A percentile compares a stretch with the other conserved stretches of the same genome.
Evolutionary conservation across 331 rosid species (phyloP).

Genomic region (Ulmus americana): DNA sequence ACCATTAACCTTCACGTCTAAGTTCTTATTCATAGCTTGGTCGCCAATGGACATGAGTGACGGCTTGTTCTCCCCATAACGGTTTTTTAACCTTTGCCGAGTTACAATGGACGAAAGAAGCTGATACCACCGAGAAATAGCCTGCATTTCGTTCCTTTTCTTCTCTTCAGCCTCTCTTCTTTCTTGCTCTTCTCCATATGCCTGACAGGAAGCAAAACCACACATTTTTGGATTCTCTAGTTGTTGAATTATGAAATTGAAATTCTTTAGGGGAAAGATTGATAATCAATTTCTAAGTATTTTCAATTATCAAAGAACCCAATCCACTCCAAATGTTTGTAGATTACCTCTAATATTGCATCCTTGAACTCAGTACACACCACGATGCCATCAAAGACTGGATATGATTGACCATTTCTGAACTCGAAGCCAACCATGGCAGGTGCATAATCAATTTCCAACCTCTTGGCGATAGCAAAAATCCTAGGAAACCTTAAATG

Average conservation of each 20-base stretch:
- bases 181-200: slow-evolving; percentile 69
- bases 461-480: slow-evolving; percentile 65
- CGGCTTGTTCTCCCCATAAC: slow-evolving; percentile 40
- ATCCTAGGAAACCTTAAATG: slow-evolving; percentile 74
- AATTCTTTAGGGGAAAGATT: not conserved
- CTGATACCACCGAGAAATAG: slow-evolving; percentile 81
- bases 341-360: slow-evolving; percentile 62
- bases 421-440: slow-evolving; percentile 95
- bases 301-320: slow-evolving; percentile 3
- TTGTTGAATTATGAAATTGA: not conserved
- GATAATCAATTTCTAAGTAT: not conserved
- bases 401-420: slow-evolving; percentile 73
- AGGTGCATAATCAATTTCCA: slow-evolving; percentile 86
- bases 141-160: slow-evolving; percentile 59
- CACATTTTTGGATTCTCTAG: not conserved
- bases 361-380: slow-evolving; percentile 86
- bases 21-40: slow-evolving; percentile 20
- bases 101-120: slow-evolving; percentile 78
- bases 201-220: slow-evolving; percentile 35
- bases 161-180: slow-evolving; percentile 63
- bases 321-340: slow-evolving; percentile 13
- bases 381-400: slow-evolving; percentile 84
- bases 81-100: slow-evolving; percentile 69
- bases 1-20: slow-evolving; percentile 26
- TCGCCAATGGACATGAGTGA: slow-evolving; percentile 26